A percentile compares a stretch with the other conserved stretches of the same genome.
Evolutionary conservation across 2,329 filamentous ascomycete genomes (phyloP).

Genomic region (Orbilia oligospora): DNA sequence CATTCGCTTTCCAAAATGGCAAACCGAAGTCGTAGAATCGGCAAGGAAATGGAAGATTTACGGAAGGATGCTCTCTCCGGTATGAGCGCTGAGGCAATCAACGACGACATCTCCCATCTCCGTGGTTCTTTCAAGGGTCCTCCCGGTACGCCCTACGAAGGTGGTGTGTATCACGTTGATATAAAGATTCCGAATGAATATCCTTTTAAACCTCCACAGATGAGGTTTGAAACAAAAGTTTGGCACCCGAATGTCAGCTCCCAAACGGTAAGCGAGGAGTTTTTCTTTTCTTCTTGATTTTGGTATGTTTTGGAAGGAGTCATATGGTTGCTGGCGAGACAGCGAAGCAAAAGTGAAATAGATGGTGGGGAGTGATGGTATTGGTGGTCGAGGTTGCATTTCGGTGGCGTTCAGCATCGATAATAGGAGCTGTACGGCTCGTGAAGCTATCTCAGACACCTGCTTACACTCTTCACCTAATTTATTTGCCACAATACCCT

Average conservation of each 20-base stretch:
- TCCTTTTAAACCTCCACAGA: constrained; percentile 90
- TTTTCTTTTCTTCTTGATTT: not conserved
- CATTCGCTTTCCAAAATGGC: constrained; percentile 68
- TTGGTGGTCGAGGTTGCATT: not conserved
- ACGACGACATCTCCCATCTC: constrained; percentile 83
- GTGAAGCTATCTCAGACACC: not conserved
- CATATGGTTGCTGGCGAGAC: not conserved
- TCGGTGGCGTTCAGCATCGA: not conserved
- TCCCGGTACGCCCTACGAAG: constrained; percentile 92
- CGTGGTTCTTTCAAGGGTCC: constrained; percentile 87
- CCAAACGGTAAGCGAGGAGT: constrained; percentile 78
- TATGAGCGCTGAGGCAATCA: constrained; percentile 78
- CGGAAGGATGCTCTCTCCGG: constrained; percentile 81
- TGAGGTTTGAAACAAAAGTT: constrained; percentile 92
- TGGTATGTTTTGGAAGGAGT: not conserved
- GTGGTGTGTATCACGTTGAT: constrained; percentile 84
- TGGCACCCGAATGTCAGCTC: constrained; percentile 99
- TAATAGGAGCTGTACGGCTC: not conserved
- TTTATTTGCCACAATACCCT: not conserved
- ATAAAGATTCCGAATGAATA: constrained; percentile 90
- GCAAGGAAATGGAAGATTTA: constrained; percentile 84
- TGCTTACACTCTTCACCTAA: constrained; percentile 47
- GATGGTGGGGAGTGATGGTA: not conserved
- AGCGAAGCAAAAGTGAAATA: not conserved
- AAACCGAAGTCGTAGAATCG: constrained; percentile 74